Base-by-base conservation (phyloP, 495 filamentous ascomycete species). In the Zalerion maritima region DNA sequence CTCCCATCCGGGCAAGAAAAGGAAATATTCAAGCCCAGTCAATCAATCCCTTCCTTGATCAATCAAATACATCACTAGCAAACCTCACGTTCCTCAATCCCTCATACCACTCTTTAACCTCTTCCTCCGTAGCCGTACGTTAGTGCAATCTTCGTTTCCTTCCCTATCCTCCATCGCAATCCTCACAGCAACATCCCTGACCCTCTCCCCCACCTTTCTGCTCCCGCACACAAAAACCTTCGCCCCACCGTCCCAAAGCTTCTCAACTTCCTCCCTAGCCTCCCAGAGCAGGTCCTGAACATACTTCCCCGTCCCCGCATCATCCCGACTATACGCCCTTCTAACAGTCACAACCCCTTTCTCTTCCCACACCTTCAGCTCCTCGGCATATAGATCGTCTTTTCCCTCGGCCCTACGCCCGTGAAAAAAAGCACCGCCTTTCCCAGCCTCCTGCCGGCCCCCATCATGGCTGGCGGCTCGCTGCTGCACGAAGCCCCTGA, bases 401-500 rank as follows among this genome's bases (percentile, higher is more conserved):
- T 52, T 46, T 4, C 61, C 64, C 12, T 67, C 52, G 1, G 60
- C 55, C 11, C 69, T 62, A 41, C 75, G 80, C 1, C 77, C 77
- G 22, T 73, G 51, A 43, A 77, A 80, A 2, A 83, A 51, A 7
- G 79, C 24, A 0, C 75, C 75, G 2, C 55, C 64, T n/a, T n/a
- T n/a, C n/a, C n/a, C n/a, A 0, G 67, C 75, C 0, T 78, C 54
- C 14, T 50, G 52, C 10, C 58, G 52, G 1, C 69, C 69, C 0
- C 60, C 62, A 10, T 52, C 56, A 14, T 72, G 55, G 41, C 62
- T 62, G 19, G 58, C 58, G 0, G 67, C 70, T 6, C 77, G 71
- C 35, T 83, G 75, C 47, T 81, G 68, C 7, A 78, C 36, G 43
- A 82, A 81, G 4, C 73, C 75, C 0, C 73, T 62, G 62, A 82